Conservation (phyloP, 306 rosid species). For the Malus asiatica region DNA sequence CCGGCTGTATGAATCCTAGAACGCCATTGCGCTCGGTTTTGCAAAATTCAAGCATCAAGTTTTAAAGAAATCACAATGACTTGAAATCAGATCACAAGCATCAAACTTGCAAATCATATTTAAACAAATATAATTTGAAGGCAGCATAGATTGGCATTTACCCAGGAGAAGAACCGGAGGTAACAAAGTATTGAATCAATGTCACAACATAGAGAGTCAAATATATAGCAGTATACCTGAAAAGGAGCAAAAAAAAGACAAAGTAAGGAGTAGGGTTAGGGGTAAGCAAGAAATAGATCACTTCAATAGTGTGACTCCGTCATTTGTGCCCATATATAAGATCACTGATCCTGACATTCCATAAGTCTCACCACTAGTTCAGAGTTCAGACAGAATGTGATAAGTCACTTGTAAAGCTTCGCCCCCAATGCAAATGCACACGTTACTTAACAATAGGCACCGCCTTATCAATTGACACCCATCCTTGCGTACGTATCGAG, state of each 20-base stretch:
- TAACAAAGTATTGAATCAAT: constrained; percentile 64
- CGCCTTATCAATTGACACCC: not conserved
- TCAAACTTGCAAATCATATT: not conserved
- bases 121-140: constrained; percentile 6
- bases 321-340: not conserved
- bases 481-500: not conserved
- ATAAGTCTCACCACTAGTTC: not conserved
- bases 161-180: constrained; percentile 92
- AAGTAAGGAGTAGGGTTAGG: constrained; percentile 4
- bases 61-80: constrained; percentile 6
- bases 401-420: not conserved
- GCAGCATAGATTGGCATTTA: constrained; percentile 28
- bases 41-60: not conserved
- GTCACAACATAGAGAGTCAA: constrained; percentile 60
- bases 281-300: constrained; percentile 8
- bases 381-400: not conserved
- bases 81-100: constrained; percentile 9
- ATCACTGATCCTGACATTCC: not conserved
- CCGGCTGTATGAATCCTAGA: no score
- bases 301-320: not conserved
- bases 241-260: not conserved
- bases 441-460: not conserved
- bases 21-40: no score
- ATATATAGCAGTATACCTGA: constrained; percentile 69
- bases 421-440: not conserved